These are phyloP conservation scores for Cercospora zeae-maydis DNA, from an alignment of 2,329 filamentous ascomycete species.

Conservation along the genomic window DNA sequence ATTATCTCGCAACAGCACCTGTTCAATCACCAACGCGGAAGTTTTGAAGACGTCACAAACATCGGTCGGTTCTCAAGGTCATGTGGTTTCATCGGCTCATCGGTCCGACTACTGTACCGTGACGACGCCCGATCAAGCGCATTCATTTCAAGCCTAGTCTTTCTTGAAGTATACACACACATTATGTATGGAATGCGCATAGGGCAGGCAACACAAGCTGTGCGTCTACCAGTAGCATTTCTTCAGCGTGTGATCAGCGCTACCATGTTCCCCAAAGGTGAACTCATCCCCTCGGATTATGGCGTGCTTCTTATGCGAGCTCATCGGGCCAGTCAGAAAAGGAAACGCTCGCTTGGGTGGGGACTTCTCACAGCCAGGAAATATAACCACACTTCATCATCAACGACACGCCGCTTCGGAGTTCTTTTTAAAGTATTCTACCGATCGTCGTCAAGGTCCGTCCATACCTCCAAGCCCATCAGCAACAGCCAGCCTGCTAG, in stretches of 20 bases:
- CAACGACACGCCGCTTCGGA: background rate
- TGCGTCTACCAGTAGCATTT: background rate
- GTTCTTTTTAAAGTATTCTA: background rate
- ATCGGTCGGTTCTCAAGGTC: no score
- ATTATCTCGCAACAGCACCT: background rate
- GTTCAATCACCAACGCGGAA: no score
- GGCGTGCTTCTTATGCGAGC: conserved; percentile 12
- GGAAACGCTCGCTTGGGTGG: background rate
- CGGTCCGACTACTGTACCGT: background rate
- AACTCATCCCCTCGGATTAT: conserved; percentile 5
- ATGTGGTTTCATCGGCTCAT: background rate
- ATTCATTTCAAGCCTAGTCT: background rate
- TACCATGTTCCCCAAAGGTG: background rate
- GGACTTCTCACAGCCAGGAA: background rate
- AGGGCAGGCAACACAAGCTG: no score
- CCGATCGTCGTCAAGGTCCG: no score
- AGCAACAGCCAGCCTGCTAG: no score
- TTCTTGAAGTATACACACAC: no score
- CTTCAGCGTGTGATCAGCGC: no score
- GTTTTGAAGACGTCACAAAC: no score
- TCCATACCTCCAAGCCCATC: no score
- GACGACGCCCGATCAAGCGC: background rate
- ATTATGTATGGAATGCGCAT: no score
- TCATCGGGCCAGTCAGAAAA: conserved; percentile 1
- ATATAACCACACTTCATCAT: background rate